Evolutionary conservation across 176 grass and related monocot species (phyloP).

Genomic region (Eragrostis curvula): DNA sequence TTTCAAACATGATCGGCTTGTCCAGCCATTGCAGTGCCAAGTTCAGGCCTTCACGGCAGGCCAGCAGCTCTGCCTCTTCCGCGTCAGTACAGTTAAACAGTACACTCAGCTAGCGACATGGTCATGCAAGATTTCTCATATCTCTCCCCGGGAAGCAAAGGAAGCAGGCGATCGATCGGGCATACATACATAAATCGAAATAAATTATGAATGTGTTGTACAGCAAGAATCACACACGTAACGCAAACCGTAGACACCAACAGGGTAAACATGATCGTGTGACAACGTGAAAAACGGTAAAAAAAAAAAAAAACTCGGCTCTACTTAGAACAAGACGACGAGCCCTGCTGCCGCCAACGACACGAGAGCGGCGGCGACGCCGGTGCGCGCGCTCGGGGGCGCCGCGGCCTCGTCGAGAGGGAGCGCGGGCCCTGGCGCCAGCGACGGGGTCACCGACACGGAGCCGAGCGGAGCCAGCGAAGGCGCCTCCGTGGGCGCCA

Average conservation of each 20-base stretch:
- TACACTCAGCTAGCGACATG: too few species aligned
- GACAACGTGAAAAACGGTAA: conserved; percentile 28
- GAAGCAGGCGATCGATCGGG: not conserved
- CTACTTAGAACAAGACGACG: conserved; percentile 48
- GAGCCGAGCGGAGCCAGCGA: conserved; percentile 29
- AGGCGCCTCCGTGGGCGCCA: conserved; percentile 32
- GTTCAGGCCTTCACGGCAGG: too few species aligned
- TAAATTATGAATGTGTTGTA: conserved; percentile 50
- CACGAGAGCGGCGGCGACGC: conserved; percentile 25
- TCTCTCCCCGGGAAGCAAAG: not conserved
- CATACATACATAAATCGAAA: conserved; percentile 25
- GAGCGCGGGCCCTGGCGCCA: conserved; percentile 26
- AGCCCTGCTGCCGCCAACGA: conserved; percentile 47
- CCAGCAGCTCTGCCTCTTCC: too few species aligned
- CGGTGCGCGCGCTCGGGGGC: conserved; percentile 1
- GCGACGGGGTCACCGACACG: conserved; percentile 26
- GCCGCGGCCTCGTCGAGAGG: conserved; percentile 25
- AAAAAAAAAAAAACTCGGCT: too few species aligned
- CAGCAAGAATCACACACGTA: conserved; percentile 40
- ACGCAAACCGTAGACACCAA: not conserved
- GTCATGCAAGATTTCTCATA: not conserved
- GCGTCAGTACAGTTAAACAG: too few species aligned
- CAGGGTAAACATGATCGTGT: conserved; percentile 10
- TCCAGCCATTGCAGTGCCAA: too few species aligned
- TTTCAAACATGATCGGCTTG: too few species aligned